Conservation (phyloP, 2,329 filamentous ascomycete species). For the Xylaria arbuscula region DNA sequence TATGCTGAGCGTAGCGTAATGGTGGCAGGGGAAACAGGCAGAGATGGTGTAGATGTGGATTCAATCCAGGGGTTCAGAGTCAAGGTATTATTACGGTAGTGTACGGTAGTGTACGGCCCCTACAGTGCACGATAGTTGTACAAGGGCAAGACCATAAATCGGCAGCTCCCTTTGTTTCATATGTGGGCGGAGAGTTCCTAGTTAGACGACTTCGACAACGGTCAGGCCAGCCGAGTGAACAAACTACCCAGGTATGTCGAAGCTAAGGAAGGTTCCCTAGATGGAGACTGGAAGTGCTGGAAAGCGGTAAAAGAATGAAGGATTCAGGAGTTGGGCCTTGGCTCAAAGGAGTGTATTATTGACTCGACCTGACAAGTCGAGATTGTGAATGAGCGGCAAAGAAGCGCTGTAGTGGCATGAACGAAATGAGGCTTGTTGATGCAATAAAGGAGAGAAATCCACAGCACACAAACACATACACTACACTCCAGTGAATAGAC, state of each 20-base stretch:
- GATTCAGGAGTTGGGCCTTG: constrained; percentile 23
- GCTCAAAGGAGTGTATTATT: constrained; percentile 21
- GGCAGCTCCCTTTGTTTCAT: constrained; percentile 43
- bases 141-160: constrained; percentile 32
- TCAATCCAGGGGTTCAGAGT: constrained; percentile 46
- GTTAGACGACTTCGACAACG: constrained; percentile 35
- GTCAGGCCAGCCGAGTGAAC: constrained; percentile 26
- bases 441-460: constrained; percentile 25
- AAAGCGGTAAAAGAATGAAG: constrained; percentile 18
- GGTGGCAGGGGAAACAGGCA: constrained; percentile 20
- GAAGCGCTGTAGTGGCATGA: constrained; percentile 13
- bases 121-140: constrained; percentile 17
- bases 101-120: constrained; percentile 18
- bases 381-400: constrained; percentile 10
- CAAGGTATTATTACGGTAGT: constrained; percentile 13
- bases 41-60: constrained; percentile 37
- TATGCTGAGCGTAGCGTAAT: constrained; percentile 29
- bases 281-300: constrained; percentile 9
- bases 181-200: constrained; percentile 41
- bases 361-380: constrained; percentile 9
- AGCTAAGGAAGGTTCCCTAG: constrained; percentile 25
- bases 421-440: constrained; percentile 12
- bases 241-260: constrained; percentile 13
- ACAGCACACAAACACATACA: background rate
- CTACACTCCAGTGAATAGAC: background rate